Conservation (phyloP, 192 early-diverging fungal genomes). For the Martensiomyces pterosporus region DNA sequence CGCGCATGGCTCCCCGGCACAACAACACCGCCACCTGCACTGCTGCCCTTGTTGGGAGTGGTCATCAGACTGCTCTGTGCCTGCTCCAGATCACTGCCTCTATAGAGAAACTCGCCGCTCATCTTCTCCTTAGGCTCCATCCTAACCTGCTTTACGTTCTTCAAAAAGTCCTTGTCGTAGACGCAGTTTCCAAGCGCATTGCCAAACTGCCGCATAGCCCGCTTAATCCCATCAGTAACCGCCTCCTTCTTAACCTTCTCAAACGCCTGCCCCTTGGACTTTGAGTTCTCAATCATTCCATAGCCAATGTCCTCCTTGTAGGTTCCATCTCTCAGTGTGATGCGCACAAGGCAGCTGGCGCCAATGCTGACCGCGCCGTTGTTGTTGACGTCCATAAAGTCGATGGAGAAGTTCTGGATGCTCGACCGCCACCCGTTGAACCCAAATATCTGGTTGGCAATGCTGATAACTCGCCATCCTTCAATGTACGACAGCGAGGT, state of each 20-base stretch:
- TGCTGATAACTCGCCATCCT: conserved; percentile 74
- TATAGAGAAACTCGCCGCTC: conserved; percentile 21
- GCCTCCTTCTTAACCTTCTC: conserved; percentile 94
- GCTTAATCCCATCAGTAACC: conserved; percentile 82
- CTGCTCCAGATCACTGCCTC: conserved; percentile 34
- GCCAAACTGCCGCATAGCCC: conserved; percentile 83
- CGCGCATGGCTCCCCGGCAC: too few species aligned
- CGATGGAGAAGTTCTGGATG: conserved; percentile 69
- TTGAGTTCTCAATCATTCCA: conserved; percentile 72
- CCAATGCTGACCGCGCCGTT: conserved; percentile 61
- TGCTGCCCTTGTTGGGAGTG: too few species aligned
- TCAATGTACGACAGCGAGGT: conserved; percentile 72
- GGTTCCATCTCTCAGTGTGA: conserved; percentile 86
- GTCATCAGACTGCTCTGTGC: too few species aligned
- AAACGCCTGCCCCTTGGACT: conserved; percentile 72
- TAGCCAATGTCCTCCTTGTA: conserved; percentile 88
- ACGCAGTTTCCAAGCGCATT: conserved; percentile 81
- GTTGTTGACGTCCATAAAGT: conserved; percentile 60
- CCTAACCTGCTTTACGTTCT: conserved; percentile 27
- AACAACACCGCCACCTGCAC: too few species aligned
- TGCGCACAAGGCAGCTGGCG: conserved; percentile 68
- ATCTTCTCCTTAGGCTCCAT: conserved; percentile 33
- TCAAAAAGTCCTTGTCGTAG: conserved; percentile 74
- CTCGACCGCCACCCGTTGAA: conserved; percentile 88
- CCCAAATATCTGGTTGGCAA: conserved; percentile 93